Evolutionary conservation across 345 rosid genomes (phyloP).

Genomic region (Cardamine occulta): DNA sequence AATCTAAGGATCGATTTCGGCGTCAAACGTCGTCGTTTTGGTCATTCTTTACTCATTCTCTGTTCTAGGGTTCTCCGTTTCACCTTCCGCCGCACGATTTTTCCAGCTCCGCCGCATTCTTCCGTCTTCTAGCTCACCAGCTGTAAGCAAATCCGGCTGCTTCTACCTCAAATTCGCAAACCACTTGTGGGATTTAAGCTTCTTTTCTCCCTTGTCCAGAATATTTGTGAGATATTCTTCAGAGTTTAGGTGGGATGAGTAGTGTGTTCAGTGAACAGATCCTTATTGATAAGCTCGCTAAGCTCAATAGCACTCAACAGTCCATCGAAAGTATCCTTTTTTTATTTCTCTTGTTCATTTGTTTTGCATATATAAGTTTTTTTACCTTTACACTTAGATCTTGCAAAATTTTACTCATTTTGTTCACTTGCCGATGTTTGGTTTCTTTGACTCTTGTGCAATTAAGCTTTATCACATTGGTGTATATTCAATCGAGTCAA

Average conservation of each 20-base stretch:
- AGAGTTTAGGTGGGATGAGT: slow-evolving; percentile 67
- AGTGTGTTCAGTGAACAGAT: slow-evolving; percentile 90
- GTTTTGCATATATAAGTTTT: not conserved
- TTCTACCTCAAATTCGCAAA: slow-evolving; percentile 5
- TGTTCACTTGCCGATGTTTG: not conserved
- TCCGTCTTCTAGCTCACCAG: not conserved
- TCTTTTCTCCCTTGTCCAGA: not conserved
- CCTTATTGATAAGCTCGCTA: slow-evolving; percentile 93
- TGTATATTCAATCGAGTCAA: slow-evolving; percentile 91
- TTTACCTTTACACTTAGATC: slow-evolving; percentile 23
- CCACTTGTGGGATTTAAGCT: not conserved
- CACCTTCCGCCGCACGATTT: slow-evolving; percentile 34
- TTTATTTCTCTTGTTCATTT: not conserved
- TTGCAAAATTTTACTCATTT: not conserved
- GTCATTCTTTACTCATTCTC: not conserved
- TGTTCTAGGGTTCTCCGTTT: slow-evolving; percentile 41
- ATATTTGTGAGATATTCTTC: not conserved
- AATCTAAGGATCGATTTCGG: slow-evolving; percentile 6
- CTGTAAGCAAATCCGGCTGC: slow-evolving; percentile 20
- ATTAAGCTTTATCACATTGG: slow-evolving; percentile 87
- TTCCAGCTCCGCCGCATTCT: slow-evolving; percentile 30
- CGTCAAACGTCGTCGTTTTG: slow-evolving; percentile 35
- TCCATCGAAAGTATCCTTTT: slow-evolving; percentile 94
- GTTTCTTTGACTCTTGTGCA: slow-evolving; percentile 49
- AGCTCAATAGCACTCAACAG: slow-evolving; percentile 97